Conservation (phyloP, 2,329 filamentous ascomycete genomes). For the Epichloe amarillans region DNA sequence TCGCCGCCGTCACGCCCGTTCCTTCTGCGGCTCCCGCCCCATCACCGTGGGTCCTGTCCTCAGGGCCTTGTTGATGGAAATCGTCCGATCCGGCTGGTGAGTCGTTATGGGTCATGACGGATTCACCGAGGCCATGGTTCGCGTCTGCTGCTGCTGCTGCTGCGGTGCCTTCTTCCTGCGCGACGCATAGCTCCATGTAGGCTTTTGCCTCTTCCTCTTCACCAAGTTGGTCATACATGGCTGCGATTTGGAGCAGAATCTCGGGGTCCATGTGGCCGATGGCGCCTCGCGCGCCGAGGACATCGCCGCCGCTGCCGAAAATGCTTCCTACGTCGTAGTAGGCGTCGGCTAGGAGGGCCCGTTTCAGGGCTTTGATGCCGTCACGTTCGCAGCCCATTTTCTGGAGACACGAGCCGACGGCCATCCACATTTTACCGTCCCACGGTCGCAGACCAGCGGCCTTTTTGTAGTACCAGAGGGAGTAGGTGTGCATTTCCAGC, state of each 20-base stretch:
- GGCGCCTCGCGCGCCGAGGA: slow-evolving; percentile 35
- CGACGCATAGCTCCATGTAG: slow-evolving; percentile 93
- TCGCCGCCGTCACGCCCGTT: slow-evolving; percentile 80
- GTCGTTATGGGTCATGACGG: slow-evolving; percentile 42
- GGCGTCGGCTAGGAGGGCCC: slow-evolving; percentile 75
- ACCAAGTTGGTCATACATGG: slow-evolving; percentile 70
- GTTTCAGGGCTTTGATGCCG: slow-evolving; percentile 88
- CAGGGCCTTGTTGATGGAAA: slow-evolving; percentile 20
- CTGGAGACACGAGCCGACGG: slow-evolving; percentile 80
- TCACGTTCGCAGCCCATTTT: slow-evolving; percentile 80
- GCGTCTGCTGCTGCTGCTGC: slow-evolving; percentile 28
- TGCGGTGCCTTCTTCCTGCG: slow-evolving; percentile 68
- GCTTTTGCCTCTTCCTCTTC: slow-evolving; percentile 70
- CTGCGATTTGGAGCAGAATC: slow-evolving; percentile 77
- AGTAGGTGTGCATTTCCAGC: slow-evolving; percentile 95
- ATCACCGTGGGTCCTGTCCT: slow-evolving; percentile 9
- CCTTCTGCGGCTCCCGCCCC: slow-evolving; percentile 28
- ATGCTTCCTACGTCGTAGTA: slow-evolving; percentile 60
- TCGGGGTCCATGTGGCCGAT: slow-evolving; percentile 69
- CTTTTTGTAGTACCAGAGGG: slow-evolving; percentile 96
- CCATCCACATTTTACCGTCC: slow-evolving; percentile 98
- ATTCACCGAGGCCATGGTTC: slow-evolving; percentile 29
- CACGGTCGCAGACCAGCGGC: slow-evolving; percentile 86
- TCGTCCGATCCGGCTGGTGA: slow-evolving; percentile 29
- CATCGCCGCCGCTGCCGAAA: slow-evolving; percentile 33